Percentiles rank a stretch among this genome's conserved stretches.
Evolutionary conservation across 768 basidiomycete species (phyloP).

Genomic region (Psilocybe subaeruginosa): DNA sequence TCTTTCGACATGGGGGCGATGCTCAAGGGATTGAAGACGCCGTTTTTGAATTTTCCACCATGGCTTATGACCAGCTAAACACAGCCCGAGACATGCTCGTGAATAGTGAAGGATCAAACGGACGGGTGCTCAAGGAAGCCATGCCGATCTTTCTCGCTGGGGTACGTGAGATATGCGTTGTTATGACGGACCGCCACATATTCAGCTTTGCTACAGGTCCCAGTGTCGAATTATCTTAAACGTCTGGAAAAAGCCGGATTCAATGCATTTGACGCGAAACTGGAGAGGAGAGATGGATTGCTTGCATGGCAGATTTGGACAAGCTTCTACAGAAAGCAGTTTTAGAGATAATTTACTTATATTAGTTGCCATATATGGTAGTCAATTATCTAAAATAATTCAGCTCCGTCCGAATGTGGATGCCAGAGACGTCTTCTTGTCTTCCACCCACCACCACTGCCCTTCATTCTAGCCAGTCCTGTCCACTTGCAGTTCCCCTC

Average conservation of each 20-base stretch:
- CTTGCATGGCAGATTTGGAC: conserved; percentile 72
- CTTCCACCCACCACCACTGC: conserved; percentile 30
- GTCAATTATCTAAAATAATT: conserved; percentile 47
- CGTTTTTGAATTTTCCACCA: conserved; percentile 80
- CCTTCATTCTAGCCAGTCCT: conserved; percentile 20
- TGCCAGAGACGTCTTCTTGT: conserved; percentile 27
- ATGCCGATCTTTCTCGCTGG: conserved; percentile 76
- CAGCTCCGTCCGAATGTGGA: conserved; percentile 46
- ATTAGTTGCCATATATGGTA: conserved; percentile 33
- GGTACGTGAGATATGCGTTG: conserved; percentile 48
- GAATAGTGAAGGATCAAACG: conserved; percentile 48
- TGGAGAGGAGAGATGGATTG: conserved; percentile 76
- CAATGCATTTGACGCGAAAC: conserved; percentile 64
- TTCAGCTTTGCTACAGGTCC: conserved; percentile 49
- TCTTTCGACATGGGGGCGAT: conserved; percentile 59
- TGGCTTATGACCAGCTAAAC: conserved; percentile 79
- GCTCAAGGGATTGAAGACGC: conserved; percentile 74
- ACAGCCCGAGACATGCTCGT: conserved; percentile 72
- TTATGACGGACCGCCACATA: conserved; percentile 24
- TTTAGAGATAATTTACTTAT: conserved; percentile 28
- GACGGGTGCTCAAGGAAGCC: conserved; percentile 55
- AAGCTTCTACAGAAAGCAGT: conserved; percentile 40
- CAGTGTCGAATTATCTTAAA: conserved; percentile 64
- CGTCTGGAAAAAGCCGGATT: conserved; percentile 73
- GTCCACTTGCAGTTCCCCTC: conserved; percentile 15